Evolutionary conservation across 805 yeast species (phyloP).

Genomic region (Saccharomycopsis sp.): DNA sequence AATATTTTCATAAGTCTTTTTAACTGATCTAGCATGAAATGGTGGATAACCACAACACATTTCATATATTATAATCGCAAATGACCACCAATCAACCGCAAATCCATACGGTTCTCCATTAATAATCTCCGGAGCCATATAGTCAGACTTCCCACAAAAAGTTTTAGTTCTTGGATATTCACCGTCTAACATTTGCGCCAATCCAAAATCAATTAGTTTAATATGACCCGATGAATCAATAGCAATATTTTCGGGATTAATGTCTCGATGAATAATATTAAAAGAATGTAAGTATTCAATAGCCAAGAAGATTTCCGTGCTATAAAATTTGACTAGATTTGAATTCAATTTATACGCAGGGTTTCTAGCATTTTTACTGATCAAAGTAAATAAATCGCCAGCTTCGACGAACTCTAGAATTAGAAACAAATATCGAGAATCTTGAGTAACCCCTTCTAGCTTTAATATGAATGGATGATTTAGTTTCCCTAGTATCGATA

Average conservation of each 20-base stretch:
- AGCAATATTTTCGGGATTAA: slow-evolving; percentile 72
- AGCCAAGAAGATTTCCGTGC: slow-evolving; percentile 7
- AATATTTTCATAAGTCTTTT: slow-evolving; percentile 6
- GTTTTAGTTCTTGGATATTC: slow-evolving; percentile 44
- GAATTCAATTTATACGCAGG: not conserved
- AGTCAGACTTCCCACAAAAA: slow-evolving; percentile 96
- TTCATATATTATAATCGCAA: slow-evolving; percentile 91
- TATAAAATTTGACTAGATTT: slow-evolving; percentile 2
- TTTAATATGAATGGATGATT: slow-evolving; percentile 5
- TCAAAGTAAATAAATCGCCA: slow-evolving; percentile 14
- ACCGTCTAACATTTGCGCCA: slow-evolving; percentile 39
- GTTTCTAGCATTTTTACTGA: not conserved
- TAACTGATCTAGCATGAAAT: slow-evolving; percentile 53
- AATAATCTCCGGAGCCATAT: slow-evolving; percentile 92
- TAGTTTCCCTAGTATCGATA: slow-evolving; percentile 3
- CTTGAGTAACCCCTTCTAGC: slow-evolving; percentile 4
- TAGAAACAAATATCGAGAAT: slow-evolving; percentile 3
- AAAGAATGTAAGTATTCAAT: slow-evolving; percentile 51
- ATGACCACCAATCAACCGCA: slow-evolving; percentile 95
- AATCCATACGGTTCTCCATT: slow-evolving; percentile 72
- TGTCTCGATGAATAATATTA: slow-evolving; percentile 71
- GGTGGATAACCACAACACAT: slow-evolving; percentile 91
- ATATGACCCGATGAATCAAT: slow-evolving; percentile 41
- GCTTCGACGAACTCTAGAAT: slow-evolving; percentile 12
- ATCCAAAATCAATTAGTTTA: slow-evolving; percentile 42